phyloP scores from a whole-genome alignment of 2,329 filamentous ascomycete genomes.

The Microdochium trichocladiopsis region DNA sequence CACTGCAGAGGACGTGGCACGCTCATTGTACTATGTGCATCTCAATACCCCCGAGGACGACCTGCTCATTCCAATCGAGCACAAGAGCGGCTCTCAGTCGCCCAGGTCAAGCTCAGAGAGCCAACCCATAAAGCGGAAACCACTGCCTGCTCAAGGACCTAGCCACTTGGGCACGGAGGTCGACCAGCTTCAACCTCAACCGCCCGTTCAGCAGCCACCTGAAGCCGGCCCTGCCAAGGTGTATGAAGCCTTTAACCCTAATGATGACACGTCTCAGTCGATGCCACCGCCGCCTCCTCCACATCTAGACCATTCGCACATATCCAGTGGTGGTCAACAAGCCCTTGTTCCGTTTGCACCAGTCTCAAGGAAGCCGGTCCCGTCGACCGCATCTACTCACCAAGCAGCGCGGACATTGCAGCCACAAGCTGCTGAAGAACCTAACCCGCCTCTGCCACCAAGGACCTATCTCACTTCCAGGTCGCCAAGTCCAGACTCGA shows the following conservation, averaged over 20 bases:
- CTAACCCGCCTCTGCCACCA: background rate
- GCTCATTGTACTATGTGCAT: conserved; percentile 87
- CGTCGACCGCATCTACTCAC: background rate
- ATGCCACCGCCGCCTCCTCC: background rate
- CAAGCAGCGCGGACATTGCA: background rate
- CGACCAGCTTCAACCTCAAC: background rate
- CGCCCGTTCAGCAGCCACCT: background rate
- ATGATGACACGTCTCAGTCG: background rate
- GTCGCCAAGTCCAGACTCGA: background rate
- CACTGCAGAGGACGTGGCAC: conserved; percentile 77
- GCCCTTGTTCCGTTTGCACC: background rate
- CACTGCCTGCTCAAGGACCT: conserved; percentile 25
- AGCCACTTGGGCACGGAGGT: background rate
- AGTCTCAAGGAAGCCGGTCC: background rate
- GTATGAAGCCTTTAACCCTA: background rate
- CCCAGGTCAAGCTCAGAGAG: conserved; percentile 37
- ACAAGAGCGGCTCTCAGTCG: conserved; percentile 19
- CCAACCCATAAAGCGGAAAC: conserved; percentile 42
- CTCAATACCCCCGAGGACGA: conserved; percentile 58
- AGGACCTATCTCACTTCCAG: background rate
- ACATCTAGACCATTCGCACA: background rate
- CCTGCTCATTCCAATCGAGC: conserved; percentile 21
- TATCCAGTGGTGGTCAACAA: background rate
- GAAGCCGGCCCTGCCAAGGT: background rate
- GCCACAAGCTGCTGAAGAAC: background rate